These are phyloP conservation scores for Suillus weaverae DNA, from an alignment of 768 basidiomycete genomes.

Conservation along the genomic window DNA sequence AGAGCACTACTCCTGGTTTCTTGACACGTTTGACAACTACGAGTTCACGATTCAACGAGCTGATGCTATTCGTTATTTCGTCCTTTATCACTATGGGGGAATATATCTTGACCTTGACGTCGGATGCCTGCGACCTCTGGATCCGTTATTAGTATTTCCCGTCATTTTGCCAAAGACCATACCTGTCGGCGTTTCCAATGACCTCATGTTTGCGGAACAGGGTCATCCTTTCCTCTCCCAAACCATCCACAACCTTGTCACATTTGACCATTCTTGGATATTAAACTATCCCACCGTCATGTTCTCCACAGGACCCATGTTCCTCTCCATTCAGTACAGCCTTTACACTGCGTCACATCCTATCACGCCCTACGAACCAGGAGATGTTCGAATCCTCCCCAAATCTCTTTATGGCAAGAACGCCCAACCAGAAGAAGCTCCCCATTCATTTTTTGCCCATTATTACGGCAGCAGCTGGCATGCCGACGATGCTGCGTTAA, in stretches of 20 bases:
- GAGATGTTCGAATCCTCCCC: conserved; percentile 88
- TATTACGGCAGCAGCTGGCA: conserved; percentile 99
- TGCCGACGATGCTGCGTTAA: conserved; percentile 96
- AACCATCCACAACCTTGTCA: conserved; percentile 87
- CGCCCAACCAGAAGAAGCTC: conserved; percentile 76
- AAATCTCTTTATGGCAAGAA: conserved; percentile 98
- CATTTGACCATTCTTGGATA: conserved; percentile 92
- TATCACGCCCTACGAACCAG: conserved; percentile 48
- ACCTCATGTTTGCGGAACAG: conserved; percentile 90
- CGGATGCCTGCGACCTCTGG: conserved; percentile 84
- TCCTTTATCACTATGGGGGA: conserved; percentile 93
- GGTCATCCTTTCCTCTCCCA: conserved; percentile 88
- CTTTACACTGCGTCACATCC: conserved; percentile 75
- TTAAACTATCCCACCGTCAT: conserved; percentile 99
- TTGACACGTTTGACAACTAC: conserved; percentile 92
- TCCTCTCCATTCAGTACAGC: conserved; percentile 91
- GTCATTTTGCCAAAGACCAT: conserved; percentile 94
- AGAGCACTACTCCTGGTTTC: conserved; percentile 85
- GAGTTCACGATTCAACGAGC: conserved; percentile 91
- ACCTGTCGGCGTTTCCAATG: conserved; percentile 96
- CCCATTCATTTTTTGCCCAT: conserved; percentile 94
- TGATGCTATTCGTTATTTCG: conserved; percentile 97
- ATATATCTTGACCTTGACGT: conserved; percentile 97
- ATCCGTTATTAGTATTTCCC: conserved; percentile 81
- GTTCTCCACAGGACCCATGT: conserved; percentile 99